A percentile compares a stretch with the other conserved stretches of the same genome.
phyloP scores from a whole-genome alignment of 306 rosid species.

The Lathyrus tuberosus region DNA sequence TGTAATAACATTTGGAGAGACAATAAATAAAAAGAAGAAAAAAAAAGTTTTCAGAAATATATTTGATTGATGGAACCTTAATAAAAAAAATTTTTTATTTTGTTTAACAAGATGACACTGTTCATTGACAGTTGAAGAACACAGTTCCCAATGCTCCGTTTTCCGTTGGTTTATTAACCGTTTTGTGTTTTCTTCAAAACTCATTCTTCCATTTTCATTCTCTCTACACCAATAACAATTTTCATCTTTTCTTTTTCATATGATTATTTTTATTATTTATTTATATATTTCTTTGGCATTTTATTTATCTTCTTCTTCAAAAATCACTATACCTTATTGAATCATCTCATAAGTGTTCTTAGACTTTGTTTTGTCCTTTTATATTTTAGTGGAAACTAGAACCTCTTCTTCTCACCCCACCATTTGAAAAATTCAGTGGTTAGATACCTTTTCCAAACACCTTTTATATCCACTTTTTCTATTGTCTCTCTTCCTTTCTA shows the following conservation, averaged over 20 bases:
- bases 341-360: slow-evolving; percentile 43
- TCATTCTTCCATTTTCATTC: slow-evolving; percentile 40
- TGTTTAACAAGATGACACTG: slow-evolving; percentile 42
- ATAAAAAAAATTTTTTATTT: slow-evolving; percentile 37
- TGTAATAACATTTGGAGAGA: slow-evolving; percentile 40
- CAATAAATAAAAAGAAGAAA: slow-evolving; percentile 18
- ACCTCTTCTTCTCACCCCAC: slow-evolving; percentile 38
- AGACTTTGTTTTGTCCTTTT: slow-evolving; percentile 44
- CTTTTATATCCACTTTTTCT: slow-evolving; percentile 47
- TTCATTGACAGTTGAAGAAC: slow-evolving; percentile 53
- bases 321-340: slow-evolving; percentile 24
- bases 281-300: slow-evolving; percentile 5
- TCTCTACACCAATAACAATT: background rate
- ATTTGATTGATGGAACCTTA: slow-evolving; percentile 66
- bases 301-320: slow-evolving; percentile 36
- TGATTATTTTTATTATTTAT: background rate
- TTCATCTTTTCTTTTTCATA: too few species aligned
- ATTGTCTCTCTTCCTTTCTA: slow-evolving; percentile 24
- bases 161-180: slow-evolving; percentile 44
- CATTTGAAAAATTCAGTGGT: slow-evolving; percentile 39
- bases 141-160: slow-evolving; percentile 65
- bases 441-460: slow-evolving; percentile 45
- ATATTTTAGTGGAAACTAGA: slow-evolving; percentile 49
- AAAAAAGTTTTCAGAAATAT: background rate
- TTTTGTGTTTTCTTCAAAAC: slow-evolving; percentile 25